These are phyloP conservation scores for Ophiostoma sp. DNA, from an alignment of 2,329 filamentous ascomycete species.

Conservation along the genomic window DNA sequence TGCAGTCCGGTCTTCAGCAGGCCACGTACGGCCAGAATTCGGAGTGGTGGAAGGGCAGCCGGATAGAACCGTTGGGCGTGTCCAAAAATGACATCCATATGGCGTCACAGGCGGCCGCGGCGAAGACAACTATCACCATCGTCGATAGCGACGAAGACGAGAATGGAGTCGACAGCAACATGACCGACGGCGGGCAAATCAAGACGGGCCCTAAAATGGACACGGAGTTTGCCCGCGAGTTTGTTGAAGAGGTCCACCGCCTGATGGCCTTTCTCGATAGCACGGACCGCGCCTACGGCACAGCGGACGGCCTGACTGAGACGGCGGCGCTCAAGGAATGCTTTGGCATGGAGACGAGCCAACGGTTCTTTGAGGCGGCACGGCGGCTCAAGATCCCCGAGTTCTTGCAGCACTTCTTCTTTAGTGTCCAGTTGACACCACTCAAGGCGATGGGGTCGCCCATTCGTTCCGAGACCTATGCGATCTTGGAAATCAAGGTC, in stretches of 20 bases:
- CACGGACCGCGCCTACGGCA: slow-evolving; percentile 61
- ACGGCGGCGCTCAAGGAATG: not conserved
- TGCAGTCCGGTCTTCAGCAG: slow-evolving; percentile 45
- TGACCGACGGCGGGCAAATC: not conserved
- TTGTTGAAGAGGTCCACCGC: slow-evolving; percentile 59
- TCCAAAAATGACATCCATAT: slow-evolving; percentile 30
- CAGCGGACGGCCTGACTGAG: slow-evolving; percentile 42
- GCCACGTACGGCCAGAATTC: slow-evolving; percentile 55
- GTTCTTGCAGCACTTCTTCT: slow-evolving; percentile 11
- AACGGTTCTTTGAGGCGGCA: slow-evolving; percentile 49
- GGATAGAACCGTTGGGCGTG: slow-evolving; percentile 36
- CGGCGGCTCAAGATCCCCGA: slow-evolving; percentile 26
- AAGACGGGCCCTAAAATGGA: not conserved
- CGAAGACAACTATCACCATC: not conserved
- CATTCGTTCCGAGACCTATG: slow-evolving; percentile 23
- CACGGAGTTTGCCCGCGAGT: slow-evolving; percentile 37
- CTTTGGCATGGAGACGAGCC: slow-evolving; percentile 39
- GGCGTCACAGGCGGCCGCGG: not conserved
- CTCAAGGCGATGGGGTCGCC: not conserved
- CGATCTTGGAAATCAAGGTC: slow-evolving; percentile 42
- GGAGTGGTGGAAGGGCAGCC: slow-evolving; percentile 62
- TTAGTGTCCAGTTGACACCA: not conserved
- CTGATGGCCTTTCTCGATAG: slow-evolving; percentile 63
- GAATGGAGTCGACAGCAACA: too few species aligned
- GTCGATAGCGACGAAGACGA: slow-evolving; percentile 5